Evolutionary conservation across 108 stramenopile species (phyloP).

Genomic region (Fistulifera pelliculosa): DNA sequence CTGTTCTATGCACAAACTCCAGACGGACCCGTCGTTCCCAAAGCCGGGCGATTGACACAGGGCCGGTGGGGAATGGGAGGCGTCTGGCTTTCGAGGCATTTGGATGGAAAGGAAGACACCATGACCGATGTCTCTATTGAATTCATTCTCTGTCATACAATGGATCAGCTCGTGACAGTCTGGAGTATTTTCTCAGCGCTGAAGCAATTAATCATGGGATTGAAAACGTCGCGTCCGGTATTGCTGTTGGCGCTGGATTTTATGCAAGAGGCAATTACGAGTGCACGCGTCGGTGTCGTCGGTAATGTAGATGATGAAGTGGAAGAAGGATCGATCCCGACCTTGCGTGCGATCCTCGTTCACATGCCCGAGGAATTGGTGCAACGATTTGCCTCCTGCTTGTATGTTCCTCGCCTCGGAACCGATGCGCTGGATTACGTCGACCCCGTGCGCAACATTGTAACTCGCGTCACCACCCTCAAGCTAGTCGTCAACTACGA

Average conservation of each 20-base stretch:
- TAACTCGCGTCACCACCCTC: conserved; percentile 33
- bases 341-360: conserved; percentile 46
- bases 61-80: conserved; percentile 71
- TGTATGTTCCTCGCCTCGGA: conserved; percentile 68
- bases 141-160: conserved; percentile 19
- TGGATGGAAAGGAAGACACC: conserved; percentile 48
- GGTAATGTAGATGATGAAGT: conserved; percentile 19
- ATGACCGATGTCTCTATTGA: conserved; percentile 21
- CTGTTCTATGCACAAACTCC: conserved; percentile 39
- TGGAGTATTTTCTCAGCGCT: conserved; percentile 46
- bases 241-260: conserved; percentile 34
- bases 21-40: conserved; percentile 28
- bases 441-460: conserved; percentile 62
- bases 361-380: conserved; percentile 48
- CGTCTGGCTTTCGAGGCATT: conserved; percentile 58
- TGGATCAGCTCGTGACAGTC: conserved; percentile 14
- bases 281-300: conserved; percentile 23
- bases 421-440: conserved; percentile 69
- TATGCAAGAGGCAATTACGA: conserved; percentile 36
- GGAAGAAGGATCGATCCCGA: conserved; percentile 21
- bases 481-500: conserved; percentile 65
- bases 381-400: conserved; percentile 47
- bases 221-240: conserved; percentile 17
- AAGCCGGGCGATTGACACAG: conserved; percentile 6
- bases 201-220: conserved; percentile 18